Evolutionary conservation across 2,329 filamentous ascomycete species (phyloP), one percentile per base, ranked within the genome.

Genomic region (Lachnellula suecica): DNA sequence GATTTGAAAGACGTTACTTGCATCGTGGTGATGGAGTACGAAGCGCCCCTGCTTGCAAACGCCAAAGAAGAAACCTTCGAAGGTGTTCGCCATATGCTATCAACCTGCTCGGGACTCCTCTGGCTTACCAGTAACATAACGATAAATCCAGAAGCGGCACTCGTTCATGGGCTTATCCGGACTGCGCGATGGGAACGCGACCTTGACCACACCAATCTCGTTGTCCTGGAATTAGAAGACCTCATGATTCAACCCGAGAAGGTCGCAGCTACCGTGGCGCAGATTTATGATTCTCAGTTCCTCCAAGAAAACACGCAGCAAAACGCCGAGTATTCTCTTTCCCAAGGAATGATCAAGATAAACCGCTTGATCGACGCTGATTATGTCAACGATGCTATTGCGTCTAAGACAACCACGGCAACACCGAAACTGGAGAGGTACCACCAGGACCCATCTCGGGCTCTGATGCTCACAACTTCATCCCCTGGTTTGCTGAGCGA

Each of bases 11-110:
- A 60, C 61, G 13, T 69, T 70, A 3, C 72, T 2, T 70, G 74
- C 22, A 66, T 83, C 8, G 77, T 78, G 1, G 68, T 82, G 0
- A 61, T 79, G 1, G 79, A 82, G 43, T 63, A 74, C 19, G 60
- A 67, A 2, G 40, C 58, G 3, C 54, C 61, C 22, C 10, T 64
- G 4, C 27, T 80, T 24, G 75, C 73, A 54, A 51, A 65, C 29
- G 75, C 79, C 68, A 60, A 58, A 2, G 61, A 71, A 8, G 11
- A 59, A 0, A 62, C 70, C 4, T 82, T 79, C 54, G 47, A 68
- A 0, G 35, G 59, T 1, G 71, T 83, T 25, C 70, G 74, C 23
- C 55, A 59, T 0, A 59, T 83, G 15, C 61, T 77, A 3, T 58
- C 62, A 4, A 49, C 47, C 1, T 65, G 72, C 1, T 69, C 67